A percentile compares a stretch with the other conserved stretches of the same genome.
phyloP scores from a whole-genome alignment of 1,284 basidiomycete genomes.

The Wolfiporia cocos region DNA sequence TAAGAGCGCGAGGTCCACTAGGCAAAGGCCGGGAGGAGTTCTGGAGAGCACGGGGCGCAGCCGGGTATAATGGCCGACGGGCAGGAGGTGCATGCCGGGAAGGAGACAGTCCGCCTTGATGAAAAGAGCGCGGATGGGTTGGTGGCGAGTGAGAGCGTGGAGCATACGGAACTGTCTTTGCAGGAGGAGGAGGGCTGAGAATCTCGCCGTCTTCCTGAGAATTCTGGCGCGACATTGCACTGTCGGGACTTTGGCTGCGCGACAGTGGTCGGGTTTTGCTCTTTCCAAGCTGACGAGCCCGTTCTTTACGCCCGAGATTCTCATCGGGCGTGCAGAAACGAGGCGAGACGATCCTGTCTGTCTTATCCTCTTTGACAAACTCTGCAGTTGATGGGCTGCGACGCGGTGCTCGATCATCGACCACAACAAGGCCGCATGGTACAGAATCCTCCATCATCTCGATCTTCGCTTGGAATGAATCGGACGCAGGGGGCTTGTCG shows the following conservation, averaged over 20 bases:
- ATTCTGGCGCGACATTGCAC: conserved; percentile 15
- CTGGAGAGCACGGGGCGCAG: conserved; percentile 19
- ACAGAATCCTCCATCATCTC: conserved; percentile 21
- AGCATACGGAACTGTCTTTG: conserved; percentile 25
- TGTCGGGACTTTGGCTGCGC: background rate
- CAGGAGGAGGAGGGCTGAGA: conserved; percentile 25
- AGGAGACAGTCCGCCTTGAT: conserved; percentile 17
- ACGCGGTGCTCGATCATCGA: background rate
- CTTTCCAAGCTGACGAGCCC: too few species aligned
- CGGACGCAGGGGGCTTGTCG: background rate
- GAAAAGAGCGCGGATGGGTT: conserved; percentile 41
- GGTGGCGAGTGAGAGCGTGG: conserved; percentile 36
- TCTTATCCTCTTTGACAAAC: background rate
- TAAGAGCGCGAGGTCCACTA: conserved; percentile 47
- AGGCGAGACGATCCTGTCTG: background rate
- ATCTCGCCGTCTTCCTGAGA: conserved; percentile 56
- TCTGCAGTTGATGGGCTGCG: background rate
- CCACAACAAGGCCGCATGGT: conserved; percentile 6
- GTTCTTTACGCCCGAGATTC: too few species aligned
- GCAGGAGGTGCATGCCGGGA: conserved; percentile 19
- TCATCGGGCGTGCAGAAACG: background rate
- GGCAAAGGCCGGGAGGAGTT: conserved; percentile 34
- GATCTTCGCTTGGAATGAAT: conserved; percentile 25
- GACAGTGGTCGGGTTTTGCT: conserved; percentile 5
- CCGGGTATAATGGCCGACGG: conserved; percentile 21